Evolutionary conservation across 1,139 yeast genomes (phyloP).

Genomic region (Arxiozyma slooffiae): DNA sequence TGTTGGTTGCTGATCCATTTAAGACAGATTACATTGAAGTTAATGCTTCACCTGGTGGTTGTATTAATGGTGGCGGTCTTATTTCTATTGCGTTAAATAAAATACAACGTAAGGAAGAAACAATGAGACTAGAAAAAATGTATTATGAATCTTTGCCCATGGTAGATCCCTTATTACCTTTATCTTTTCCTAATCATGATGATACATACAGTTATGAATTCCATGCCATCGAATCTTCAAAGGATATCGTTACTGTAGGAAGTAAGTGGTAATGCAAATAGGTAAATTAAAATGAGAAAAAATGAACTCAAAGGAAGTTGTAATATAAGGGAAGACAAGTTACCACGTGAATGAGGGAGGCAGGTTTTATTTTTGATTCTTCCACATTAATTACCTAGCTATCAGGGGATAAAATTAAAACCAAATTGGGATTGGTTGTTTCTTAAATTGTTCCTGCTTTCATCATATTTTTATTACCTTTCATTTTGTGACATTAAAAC

Average conservation of each 20-base stretch:
- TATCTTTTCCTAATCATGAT: not conserved
- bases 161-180: constrained; percentile 8
- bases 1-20: constrained; percentile 45
- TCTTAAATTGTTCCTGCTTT: no score
- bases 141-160: constrained; percentile 6
- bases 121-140: constrained; percentile 11
- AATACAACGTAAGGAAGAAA: constrained; percentile 10
- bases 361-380: no score
- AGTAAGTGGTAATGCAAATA: constrained; percentile 2
- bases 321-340: no score
- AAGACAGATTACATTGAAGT: constrained; percentile 80
- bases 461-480: no score
- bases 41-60: constrained; percentile 98
- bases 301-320: no score
- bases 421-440: constrained; percentile 87
- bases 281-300: not conserved
- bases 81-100: constrained; percentile 7
- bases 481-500: no score
- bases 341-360: no score
- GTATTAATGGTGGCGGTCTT: constrained; percentile 96
- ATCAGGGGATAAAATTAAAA: no score
- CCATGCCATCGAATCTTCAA: constrained; percentile 6
- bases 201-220: constrained; percentile 11
- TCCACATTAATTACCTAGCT: no score
- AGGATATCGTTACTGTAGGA: constrained; percentile 7